Evolutionary conservation across 2,329 filamentous ascomycete species (phyloP), one percentile per base, ranked within the genome.

Genomic region (Xylariomycetidae sp.): DNA sequence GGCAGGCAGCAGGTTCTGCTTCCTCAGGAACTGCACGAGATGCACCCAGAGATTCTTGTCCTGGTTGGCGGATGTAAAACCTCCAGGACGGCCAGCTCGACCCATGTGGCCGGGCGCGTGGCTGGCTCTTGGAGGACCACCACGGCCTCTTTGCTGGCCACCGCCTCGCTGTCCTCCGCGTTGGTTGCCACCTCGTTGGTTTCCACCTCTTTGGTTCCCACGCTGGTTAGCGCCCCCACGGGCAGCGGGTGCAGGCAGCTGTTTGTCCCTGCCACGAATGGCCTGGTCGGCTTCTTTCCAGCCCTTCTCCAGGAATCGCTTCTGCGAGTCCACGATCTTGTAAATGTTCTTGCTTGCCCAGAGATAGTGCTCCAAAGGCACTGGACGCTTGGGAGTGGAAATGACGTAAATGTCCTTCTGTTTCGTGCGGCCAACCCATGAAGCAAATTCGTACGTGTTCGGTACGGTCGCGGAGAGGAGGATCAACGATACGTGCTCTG

Each of bases 381-480:
- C 87, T 0, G 92, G 92, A 38, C 92, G 77, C 60, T 98, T 98
- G 0, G 89, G 82, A 0, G 92, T 98, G 0, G 92, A 96, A 35
- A 98, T 98, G 49, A 98, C 92, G 56, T 96, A 98, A 20, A 98
- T 96, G 52, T 98, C 85, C 62, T 95, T 96, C 63, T 94, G 90
- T 64, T 98, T 98, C 1, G 92, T 98, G 31, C 92, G 76, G 9
- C 92, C 92, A 16, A 98, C 90, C 92, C 92, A 98, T 0, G 89
- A 96, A 2, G 92, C 92, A 51, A 98, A 98, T 56, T 98, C 92
- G 43, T 95, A 79, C 0, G 92, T 96, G 56, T 98, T 98, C 2
- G 92, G 92, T 1, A 98, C 92, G 1, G 92, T 98, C 1, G 92
- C 92, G 4, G 92, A 98, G 3, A 98, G 73, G 2, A 96, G 68